phyloP scores from a whole-genome alignment of 352 stramenopile species.

The Blastocystis hominis region DNA sequence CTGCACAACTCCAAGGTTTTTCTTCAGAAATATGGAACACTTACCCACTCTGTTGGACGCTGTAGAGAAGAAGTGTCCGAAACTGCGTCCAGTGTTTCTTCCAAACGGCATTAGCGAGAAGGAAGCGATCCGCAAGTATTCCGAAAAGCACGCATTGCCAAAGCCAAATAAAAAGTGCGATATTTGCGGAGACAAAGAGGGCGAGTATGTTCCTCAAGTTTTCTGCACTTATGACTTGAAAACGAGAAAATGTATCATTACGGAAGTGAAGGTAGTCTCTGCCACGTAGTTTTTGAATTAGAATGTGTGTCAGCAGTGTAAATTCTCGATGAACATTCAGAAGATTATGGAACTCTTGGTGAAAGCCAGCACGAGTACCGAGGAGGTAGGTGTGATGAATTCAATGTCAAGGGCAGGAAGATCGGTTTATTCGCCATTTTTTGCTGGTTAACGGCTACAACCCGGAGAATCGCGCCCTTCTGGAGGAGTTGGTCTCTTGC shows the following conservation, averaged over 20 bases:
- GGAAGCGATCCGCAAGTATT: not conserved
- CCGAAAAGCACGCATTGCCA: not conserved
- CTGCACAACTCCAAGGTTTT: not conserved
- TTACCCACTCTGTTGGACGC: slow-evolving; percentile 4
- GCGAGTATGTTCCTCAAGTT: not conserved
- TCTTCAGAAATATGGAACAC: slow-evolving; percentile 28
- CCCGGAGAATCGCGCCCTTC: not conserved
- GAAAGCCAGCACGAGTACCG: not conserved
- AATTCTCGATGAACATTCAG: not conserved
- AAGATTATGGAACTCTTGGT: slow-evolving; percentile 46
- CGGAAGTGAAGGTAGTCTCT: not conserved
- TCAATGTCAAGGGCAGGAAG: not conserved
- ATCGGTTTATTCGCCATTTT: slow-evolving; percentile 30
- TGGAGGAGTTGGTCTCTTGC: slow-evolving; percentile 35
- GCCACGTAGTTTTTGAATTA: not conserved
- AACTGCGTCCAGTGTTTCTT: slow-evolving; percentile 1
- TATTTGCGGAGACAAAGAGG: slow-evolving; percentile 9
- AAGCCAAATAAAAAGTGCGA: not conserved
- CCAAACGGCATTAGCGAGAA: slow-evolving; percentile 23
- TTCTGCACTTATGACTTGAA: slow-evolving; percentile 4
- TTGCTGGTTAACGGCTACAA: slow-evolving; percentile 39
- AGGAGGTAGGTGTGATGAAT: not conserved
- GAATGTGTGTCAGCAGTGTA: slow-evolving; percentile 25
- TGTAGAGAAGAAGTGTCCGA: not conserved
- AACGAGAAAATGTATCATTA: not conserved